Evolutionary conservation across 371 early-diverging fungal species (phyloP), one percentile per base, ranked within the genome.

Genomic region (Syncephalastrum contaminatum): DNA sequence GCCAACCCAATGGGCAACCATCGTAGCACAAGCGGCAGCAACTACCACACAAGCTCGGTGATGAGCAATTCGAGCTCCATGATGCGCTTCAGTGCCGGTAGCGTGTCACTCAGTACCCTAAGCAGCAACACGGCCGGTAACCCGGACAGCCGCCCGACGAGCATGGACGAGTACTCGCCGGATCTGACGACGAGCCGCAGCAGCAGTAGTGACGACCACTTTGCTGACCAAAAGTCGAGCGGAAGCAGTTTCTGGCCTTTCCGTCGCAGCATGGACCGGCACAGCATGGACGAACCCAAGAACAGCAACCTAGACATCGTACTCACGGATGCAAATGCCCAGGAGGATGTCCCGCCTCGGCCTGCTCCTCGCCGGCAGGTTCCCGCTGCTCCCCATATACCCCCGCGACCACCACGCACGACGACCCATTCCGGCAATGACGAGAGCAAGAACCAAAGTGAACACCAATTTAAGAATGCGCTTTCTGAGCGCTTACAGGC

Each of bases 71-170:
- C 59, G 8, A 65, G 65, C 30, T 57, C 58, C 3, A 43, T 63
- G 55, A 59, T 63, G 63, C 60, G 60, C 4, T 56, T 56, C 51
- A 65, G 65, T 24, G 58, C 56, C 3, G 65, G 65, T 15, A 60
- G 55, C 30, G 59, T 59, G 4, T 59, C 59, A 1, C 22, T 59
- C 42, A 45, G 53, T 21, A 58, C 50, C 16, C 36, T 50, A 4
- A 50, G 50, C 50, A 36, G 50, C 50, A 50, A 50, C 50, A 50
- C 50, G 5, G 60, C 24, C 7, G 53, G 55, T 43, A 52, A 50
- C 4, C 25, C 25, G 14, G 57, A 62, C 21, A 60, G 60, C 43
- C 60, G 65, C 24, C 57, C 60, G 3, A 60, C 60, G 3, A 65
- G 65, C 41, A 54, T 60, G 65, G 65, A 65, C 16, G 60, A 65